A percentile compares a stretch with the other conserved stretches of the same genome.
These are phyloP conservation scores for Darksidea phi DNA, from an alignment of 495 filamentous ascomycete species.

Conservation along the genomic window DNA sequence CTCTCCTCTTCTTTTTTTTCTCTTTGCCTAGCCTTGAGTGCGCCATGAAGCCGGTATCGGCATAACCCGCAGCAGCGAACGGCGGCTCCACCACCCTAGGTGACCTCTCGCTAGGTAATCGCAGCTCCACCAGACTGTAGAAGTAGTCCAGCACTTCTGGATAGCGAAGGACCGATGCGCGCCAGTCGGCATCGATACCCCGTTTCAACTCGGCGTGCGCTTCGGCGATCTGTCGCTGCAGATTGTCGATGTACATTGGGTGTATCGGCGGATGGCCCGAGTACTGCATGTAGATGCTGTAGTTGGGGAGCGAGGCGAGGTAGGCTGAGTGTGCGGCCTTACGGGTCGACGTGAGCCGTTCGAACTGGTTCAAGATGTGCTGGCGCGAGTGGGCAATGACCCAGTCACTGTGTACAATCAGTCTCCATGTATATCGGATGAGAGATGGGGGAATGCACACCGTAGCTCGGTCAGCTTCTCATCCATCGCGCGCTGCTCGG, in stretches of 20 bases:
- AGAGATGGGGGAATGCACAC: slow-evolving; percentile 43
- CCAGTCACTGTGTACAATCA: slow-evolving; percentile 54
- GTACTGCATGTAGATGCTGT: slow-evolving; percentile 54
- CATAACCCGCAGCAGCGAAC: slow-evolving; percentile 32
- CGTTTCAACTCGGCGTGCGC: slow-evolving; percentile 61
- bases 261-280: slow-evolving; percentile 41
- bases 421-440: slow-evolving; percentile 14
- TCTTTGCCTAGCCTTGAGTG: slow-evolving; percentile 29
- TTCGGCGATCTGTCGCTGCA: slow-evolving; percentile 51
- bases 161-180: slow-evolving; percentile 64
- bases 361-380: slow-evolving; percentile 68
- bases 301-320: slow-evolving; percentile 57
- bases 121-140: slow-evolving; percentile 62
- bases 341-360: slow-evolving; percentile 58
- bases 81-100: slow-evolving; percentile 29
- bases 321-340: slow-evolving; percentile 57
- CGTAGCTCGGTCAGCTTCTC: slow-evolving; percentile 62
- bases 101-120: slow-evolving; percentile 48
- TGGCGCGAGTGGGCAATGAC: slow-evolving; percentile 67
- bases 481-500: slow-evolving; percentile 63
- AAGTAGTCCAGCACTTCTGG: slow-evolving; percentile 74
- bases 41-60: slow-evolving; percentile 27
- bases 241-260: slow-evolving; percentile 26
- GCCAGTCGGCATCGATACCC: slow-evolving; percentile 74
- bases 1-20: slow-evolving; percentile 34